Percentiles rank a stretch among this genome's conserved stretches.
Conservation (phyloP, 2,329 filamentous ascomycete genomes). For the Trichoderma aggressivum region DNA sequence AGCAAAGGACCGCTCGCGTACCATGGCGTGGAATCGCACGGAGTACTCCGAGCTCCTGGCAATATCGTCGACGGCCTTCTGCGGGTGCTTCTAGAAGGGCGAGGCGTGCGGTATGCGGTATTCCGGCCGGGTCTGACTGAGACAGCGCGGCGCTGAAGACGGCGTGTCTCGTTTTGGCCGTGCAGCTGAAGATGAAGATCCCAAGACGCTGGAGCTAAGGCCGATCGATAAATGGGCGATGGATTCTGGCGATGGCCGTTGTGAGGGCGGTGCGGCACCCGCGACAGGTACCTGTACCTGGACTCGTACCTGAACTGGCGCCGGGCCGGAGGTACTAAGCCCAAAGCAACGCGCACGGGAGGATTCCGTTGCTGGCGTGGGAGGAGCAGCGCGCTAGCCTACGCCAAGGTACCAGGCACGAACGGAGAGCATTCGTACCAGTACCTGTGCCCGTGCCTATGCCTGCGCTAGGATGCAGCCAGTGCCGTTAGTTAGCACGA, state of each 20-base stretch:
- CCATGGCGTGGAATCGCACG: not conserved
- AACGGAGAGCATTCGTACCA: not conserved
- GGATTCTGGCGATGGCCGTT: not conserved
- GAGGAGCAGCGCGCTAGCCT: not conserved
- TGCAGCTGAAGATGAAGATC: slow-evolving; percentile 10
- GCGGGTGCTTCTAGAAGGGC: slow-evolving; percentile 8
- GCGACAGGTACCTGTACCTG: not conserved
- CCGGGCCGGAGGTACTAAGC: not conserved
- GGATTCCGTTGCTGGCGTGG: slow-evolving; percentile 3
- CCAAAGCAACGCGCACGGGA: not conserved
- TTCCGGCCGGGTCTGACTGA: not conserved
- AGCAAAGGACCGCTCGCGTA: slow-evolving; percentile 14
- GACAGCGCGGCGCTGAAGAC: slow-evolving; percentile 1
- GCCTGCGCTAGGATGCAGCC: not conserved
- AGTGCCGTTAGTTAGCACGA: not conserved
- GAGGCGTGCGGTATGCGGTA: not conserved
- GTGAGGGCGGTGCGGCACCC: not conserved
- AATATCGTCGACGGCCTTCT: not conserved
- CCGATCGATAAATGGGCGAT: slow-evolving; percentile 6
- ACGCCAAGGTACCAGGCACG: slow-evolving; percentile 7
- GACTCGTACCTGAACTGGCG: not conserved
- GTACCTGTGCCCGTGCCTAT: not conserved
- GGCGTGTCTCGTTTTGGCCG: slow-evolving; percentile 5
- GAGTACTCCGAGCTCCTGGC: slow-evolving; percentile 6
- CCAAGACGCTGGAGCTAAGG: not conserved